Base-by-base conservation (phyloP, 2,329 filamentous ascomycete genomes). In the Aphanoascus verrucosus region DNA sequence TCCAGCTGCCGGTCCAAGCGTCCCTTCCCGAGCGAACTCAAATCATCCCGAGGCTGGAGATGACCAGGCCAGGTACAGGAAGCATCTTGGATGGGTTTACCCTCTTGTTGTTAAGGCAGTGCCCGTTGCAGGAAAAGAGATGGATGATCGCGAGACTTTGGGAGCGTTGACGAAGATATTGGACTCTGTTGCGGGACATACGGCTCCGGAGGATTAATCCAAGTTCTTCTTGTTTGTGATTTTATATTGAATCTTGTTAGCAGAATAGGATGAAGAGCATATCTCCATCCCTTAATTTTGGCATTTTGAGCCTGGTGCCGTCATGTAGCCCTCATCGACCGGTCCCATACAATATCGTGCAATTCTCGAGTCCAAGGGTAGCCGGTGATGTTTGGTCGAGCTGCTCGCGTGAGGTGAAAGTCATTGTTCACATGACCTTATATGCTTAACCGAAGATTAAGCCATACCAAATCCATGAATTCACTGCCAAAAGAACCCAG, bases 11-110 rank as follows among this genome's bases (percentile, higher is more conserved):
- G 54, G 54, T 20, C 41, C 49, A 35, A 45, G 17, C 43, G 49
- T 53, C 9, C 44, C 45, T 52, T 62, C 61, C 4, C 60, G 59
- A 5, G 61, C 62, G 2, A 62, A 63, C 7, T 62, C 52, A 28
- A 64, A 60, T 11, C 42, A 50, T 44, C 20, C 56, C 34, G 41
- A 54, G 38, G 49, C 59, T 54, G 42, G 42, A 56, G 41, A 56
- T 52, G 56, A 64, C 53, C 55, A 57, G 20, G 34, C 55, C 17
- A 54, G 79, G 56, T 73, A 72, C 12, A 82, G 82, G 63, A 88
- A 85, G 65, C 90, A 97, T 69, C 71, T 97, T 32, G 76, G 87
- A 59, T 78, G 85, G 64, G 69, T 98, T 57, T 95, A 94, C 67
- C 86, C 88, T 6, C 72, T 97, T 78, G 61, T 71, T 52, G 68